A percentile compares a stretch with the other conserved stretches of the same genome.
Evolutionary conservation across 2,329 filamentous ascomycete species (phyloP).

Genomic region (Boeremia exigua): DNA sequence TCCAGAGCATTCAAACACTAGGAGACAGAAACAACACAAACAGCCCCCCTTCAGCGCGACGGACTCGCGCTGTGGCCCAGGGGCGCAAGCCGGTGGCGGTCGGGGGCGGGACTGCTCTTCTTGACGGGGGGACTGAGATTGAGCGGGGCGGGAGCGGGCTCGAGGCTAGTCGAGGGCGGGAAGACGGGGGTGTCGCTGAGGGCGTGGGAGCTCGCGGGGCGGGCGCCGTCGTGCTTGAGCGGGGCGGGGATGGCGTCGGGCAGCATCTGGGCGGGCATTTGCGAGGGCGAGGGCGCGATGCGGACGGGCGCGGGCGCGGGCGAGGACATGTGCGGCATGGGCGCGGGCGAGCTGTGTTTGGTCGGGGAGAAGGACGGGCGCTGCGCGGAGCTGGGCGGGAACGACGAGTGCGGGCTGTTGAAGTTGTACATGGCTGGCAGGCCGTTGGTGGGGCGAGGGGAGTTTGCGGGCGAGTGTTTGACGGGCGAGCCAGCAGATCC

Average conservation of each 20-base stretch:
- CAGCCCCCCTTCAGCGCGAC: too few species aligned
- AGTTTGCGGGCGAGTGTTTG: slow-evolving; percentile 44
- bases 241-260: slow-evolving; percentile 51
- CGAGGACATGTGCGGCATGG: slow-evolving; percentile 42
- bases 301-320: slow-evolving; percentile 33
- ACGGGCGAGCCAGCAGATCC: slow-evolving; percentile 40
- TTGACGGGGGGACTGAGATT: slow-evolving; percentile 69
- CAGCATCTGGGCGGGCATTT: slow-evolving; percentile 43
- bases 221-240: slow-evolving; percentile 53
- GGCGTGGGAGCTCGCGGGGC: slow-evolving; percentile 41
- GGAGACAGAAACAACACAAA: too few species aligned
- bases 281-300: slow-evolving; percentile 38
- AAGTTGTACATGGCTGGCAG: slow-evolving; percentile 42
- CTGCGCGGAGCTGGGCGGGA: slow-evolving; percentile 46
- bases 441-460: slow-evolving; percentile 43
- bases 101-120: slow-evolving; percentile 42
- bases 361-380: slow-evolving; percentile 46
- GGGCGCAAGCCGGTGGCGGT: slow-evolving; percentile 19
- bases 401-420: slow-evolving; percentile 56
- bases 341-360: slow-evolving; percentile 49
- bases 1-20: too few species aligned
- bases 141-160: slow-evolving; percentile 63
- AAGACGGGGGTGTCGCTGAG: slow-evolving; percentile 55
- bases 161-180: slow-evolving; percentile 63
- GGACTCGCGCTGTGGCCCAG: neutral